Conservation (phyloP, 192 early-diverging fungal genomes). For the Coemansia sp. region DNA sequence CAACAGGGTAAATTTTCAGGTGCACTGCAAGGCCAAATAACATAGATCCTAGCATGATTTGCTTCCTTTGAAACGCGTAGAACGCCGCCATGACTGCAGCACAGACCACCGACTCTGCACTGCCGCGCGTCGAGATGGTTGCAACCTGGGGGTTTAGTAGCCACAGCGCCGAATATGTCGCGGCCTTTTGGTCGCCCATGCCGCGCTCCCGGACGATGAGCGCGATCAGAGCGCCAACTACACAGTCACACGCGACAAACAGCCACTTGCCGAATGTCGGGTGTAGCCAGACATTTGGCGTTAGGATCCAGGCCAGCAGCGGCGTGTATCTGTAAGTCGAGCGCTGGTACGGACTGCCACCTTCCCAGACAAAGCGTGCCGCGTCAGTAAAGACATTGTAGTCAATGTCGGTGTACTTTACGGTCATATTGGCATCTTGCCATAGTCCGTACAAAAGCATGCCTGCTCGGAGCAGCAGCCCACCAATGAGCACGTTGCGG, state of each 20-base stretch:
- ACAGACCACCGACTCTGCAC: constrained; percentile 86
- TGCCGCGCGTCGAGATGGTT: constrained; percentile 95
- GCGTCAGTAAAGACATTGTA: constrained; percentile 97
- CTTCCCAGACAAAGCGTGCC: constrained; percentile 72
- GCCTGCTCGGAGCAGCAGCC: constrained; percentile 61
- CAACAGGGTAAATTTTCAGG: constrained; percentile 96
- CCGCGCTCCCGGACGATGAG: constrained; percentile 58
- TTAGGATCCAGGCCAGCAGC: constrained; percentile 85
- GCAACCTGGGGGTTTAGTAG: constrained; percentile 95
- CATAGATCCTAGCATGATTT: constrained; percentile 58
- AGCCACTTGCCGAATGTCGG: constrained; percentile 88
- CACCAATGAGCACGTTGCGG: constrained; percentile 38
- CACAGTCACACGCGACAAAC: constrained; percentile 83
- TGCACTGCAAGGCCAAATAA: constrained; percentile 93
- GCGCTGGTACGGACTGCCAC: constrained; percentile 82
- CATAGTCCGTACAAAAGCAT: constrained; percentile 84
- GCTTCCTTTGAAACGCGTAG: constrained; percentile 66
- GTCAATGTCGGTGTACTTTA: constrained; percentile 99
- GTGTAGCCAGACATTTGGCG: constrained; percentile 78
- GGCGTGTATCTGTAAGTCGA: constrained; percentile 98
- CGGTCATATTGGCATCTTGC: constrained; percentile 84
- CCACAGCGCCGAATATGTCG: constrained; percentile 73
- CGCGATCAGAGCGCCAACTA: constrained; percentile 72
- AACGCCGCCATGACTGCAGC: constrained; percentile 76
- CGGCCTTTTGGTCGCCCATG: constrained; percentile 53